Evolutionary conservation across 768 basidiomycete species (phyloP).

Genomic region (Trametes maxima): DNA sequence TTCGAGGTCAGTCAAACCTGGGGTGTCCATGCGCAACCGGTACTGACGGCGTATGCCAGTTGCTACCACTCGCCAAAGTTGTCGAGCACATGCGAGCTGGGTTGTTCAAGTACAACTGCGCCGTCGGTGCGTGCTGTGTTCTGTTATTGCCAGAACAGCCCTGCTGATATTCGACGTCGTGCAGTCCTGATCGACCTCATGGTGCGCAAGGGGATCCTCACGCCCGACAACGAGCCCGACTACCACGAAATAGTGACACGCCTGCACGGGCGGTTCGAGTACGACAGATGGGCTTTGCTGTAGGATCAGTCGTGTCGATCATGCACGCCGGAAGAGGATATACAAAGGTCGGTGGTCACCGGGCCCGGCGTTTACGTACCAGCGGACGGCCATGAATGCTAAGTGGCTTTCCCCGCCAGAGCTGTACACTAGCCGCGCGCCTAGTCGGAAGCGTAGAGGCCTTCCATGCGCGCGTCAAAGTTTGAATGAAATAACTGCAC

Average conservation of each 20-base stretch:
- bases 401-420: conserved; percentile 6
- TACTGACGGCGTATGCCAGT: conserved; percentile 41
- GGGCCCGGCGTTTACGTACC: too few relatives aligned
- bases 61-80: conserved; percentile 65
- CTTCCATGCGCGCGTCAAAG: conserved; percentile 13
- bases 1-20: conserved; percentile 65
- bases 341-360: too few relatives aligned
- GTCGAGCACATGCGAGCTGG: conserved; percentile 64
- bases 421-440: background rate
- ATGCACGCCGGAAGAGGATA: too few relatives aligned
- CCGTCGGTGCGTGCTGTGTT: conserved; percentile 56
- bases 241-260: conserved; percentile 76
- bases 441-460: background rate
- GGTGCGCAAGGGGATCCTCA: conserved; percentile 82
- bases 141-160: background rate
- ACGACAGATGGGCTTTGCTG: conserved; percentile 38
- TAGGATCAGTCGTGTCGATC: background rate
- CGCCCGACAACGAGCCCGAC: conserved; percentile 84
- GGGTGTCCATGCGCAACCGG: background rate
- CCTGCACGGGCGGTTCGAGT: conserved; percentile 72
- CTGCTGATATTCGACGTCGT: background rate
- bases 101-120: conserved; percentile 93
- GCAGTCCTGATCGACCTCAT: conserved; percentile 90
- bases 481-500: background rate
- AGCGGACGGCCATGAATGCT: background rate